Evolutionary conservation across 441 rosid genomes (phyloP), one percentile per base, ranked within the genome.

Genomic region (Omphalea diandra): DNA sequence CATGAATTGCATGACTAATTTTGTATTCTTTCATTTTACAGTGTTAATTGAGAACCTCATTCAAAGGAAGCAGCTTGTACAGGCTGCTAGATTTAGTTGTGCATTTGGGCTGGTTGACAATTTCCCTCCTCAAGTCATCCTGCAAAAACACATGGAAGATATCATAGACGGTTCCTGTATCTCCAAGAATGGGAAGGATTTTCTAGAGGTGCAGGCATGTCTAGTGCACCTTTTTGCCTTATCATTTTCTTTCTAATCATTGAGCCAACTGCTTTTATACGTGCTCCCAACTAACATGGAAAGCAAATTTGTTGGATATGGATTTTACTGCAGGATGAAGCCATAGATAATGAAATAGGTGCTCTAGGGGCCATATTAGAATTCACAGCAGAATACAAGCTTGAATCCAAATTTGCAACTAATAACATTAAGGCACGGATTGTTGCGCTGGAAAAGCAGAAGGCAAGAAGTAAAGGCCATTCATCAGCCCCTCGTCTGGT

Each of bases 321-420:
- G 35, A 69, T n/a, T 63, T 31, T 65, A 18, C 56, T 67, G 41
- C 77, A 82, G 89, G 59, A 43, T 18, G 64, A 77, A 68, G 81
- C 68, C 15, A 55, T 10, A 1, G 75, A 72, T 33, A 66, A 53
- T 44, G 70, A 71, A 67, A 60, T 75, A 65, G 75, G 47, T 67
- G 74, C 63, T 5, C 40, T 79, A 58, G 80, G 61, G 47, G 70
- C 73, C 22, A 55, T 78, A 50, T 56, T 61, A 17, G 79, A 76
- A 65, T 66, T 81, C 73, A 50, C 77, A n/a, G 72, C 63, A 57
- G 81, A 78, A 36, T 80, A 64, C 73, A 70, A 79, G 64, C 73
- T 83, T 49, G 84, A 83, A 29, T 67, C 67, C n/a, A 49, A 38
- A 64, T 41, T 71, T 27, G 50, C 73, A 3, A 63, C 65, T n/a